Evolutionary conservation across 2,329 filamentous ascomycete species (phyloP).

Genomic region (Fusarium cicatricum): DNA sequence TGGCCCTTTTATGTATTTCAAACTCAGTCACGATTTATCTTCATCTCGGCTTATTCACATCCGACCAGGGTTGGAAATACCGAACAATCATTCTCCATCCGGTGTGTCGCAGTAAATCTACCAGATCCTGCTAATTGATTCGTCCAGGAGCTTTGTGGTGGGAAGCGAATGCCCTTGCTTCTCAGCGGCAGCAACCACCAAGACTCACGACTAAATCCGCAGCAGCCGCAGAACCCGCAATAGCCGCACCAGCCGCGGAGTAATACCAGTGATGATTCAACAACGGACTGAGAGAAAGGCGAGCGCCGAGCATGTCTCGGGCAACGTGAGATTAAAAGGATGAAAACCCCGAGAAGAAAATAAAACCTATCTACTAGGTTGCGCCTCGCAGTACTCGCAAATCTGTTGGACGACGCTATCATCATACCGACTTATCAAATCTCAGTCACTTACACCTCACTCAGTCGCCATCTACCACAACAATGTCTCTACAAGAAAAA

Average conservation of each 20-base stretch:
- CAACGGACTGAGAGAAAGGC: not conserved
- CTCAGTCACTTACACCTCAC: not conserved
- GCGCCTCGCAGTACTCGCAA: not conserved
- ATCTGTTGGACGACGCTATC: not conserved
- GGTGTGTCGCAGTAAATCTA: not conserved
- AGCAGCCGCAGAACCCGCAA: conserved; percentile 11
- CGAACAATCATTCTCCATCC: conserved; percentile 5
- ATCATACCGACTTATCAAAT: not conserved
- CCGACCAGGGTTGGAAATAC: conserved; percentile 1
- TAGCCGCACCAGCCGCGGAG: conserved; percentile 2
- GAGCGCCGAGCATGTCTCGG: not conserved
- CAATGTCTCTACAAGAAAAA: conserved; percentile 5
- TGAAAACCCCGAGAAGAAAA: not conserved
- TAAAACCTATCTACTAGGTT: not conserved
- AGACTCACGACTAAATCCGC: conserved; percentile 2
- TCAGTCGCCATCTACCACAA: not conserved
- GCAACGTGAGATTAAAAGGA: not conserved
- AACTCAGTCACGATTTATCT: not conserved
- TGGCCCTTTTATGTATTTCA: conserved; percentile 15
- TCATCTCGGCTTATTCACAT: conserved; percentile 8
- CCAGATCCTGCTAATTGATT: not conserved
- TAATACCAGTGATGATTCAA: not conserved
- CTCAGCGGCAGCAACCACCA: conserved; percentile 8
- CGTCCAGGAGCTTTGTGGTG: not conserved
- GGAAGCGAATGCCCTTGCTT: not conserved